Percentiles rank a stretch among this genome's conserved stretches.
Conservation (phyloP, 179 eudicot genomes). For the Vitellaria paradoxa region DNA sequence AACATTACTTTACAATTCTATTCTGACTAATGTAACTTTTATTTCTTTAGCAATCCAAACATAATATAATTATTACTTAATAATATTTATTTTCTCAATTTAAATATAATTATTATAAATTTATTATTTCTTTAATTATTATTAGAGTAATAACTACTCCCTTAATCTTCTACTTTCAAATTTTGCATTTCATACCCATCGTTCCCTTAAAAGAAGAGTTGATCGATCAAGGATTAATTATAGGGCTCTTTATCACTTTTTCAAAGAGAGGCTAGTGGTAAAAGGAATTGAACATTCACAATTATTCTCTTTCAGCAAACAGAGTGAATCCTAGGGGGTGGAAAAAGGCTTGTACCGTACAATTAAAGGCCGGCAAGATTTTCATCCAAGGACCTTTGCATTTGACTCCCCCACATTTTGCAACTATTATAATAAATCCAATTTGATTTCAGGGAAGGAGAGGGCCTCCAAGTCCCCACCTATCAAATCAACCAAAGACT, state of each 20-base stretch:
- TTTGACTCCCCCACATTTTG: slow-evolving; percentile 5
- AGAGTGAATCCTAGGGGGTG: slow-evolving; percentile 3
- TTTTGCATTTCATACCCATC: too few species aligned
- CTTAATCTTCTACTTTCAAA: too few species aligned
- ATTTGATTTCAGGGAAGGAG: background rate
- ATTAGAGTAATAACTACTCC: too few species aligned
- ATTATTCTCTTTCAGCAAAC: background rate
- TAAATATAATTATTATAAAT: too few species aligned
- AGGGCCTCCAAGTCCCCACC: background rate
- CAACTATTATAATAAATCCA: background rate
- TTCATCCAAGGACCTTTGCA: background rate
- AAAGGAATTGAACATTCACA: background rate
- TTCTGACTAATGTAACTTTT: background rate
- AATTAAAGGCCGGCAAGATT: background rate
- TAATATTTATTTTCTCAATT: too few species aligned
- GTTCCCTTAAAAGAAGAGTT: slow-evolving; percentile 12
- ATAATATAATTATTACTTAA: too few species aligned
- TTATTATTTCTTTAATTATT: too few species aligned
- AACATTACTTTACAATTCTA: background rate
- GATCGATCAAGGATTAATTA: background rate
- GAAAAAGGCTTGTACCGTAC: background rate
- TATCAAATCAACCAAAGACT: too few species aligned
- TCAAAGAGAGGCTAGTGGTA: background rate
- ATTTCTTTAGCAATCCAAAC: too few species aligned
- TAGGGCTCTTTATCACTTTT: background rate